Evolutionary conservation across 108 stramenopile genomes (phyloP).

Genomic region (Chaetoceros tenuissimus): DNA sequence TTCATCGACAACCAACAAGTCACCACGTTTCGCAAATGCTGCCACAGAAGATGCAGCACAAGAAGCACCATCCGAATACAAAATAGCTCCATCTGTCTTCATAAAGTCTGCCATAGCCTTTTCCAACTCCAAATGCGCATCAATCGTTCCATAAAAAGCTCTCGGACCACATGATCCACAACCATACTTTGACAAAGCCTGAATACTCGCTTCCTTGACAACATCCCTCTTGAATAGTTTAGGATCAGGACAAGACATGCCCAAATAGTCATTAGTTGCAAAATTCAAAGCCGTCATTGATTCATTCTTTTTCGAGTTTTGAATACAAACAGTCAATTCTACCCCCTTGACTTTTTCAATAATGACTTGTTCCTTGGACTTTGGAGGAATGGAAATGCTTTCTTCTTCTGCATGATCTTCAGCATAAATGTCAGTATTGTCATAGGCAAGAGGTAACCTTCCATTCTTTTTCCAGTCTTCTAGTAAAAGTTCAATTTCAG

Average conservation of each 20-base stretch:
- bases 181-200: slow-evolving; percentile 78
- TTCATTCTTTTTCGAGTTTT: not conserved
- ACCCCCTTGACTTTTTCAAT: slow-evolving; percentile 1
- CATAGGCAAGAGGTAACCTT: slow-evolving; percentile 59
- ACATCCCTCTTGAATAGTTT: not conserved
- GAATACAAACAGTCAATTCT: not conserved
- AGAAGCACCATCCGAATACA: slow-evolving; percentile 94
- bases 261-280: slow-evolving; percentile 72
- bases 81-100: slow-evolving; percentile 85
- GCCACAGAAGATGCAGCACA: slow-evolving; percentile 84
- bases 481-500: slow-evolving; percentile 78
- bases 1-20: slow-evolving; percentile 90
- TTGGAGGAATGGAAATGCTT: slow-evolving; percentile 16
- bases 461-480: slow-evolving; percentile 75
- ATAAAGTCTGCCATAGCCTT: slow-evolving; percentile 71
- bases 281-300: slow-evolving; percentile 73
- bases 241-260: slow-evolving; percentile 26
- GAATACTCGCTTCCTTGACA: slow-evolving; percentile 48
- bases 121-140: slow-evolving; percentile 88
- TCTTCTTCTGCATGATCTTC: slow-evolving; percentile 1
- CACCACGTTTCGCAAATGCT: slow-evolving; percentile 97
- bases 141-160: slow-evolving; percentile 99
- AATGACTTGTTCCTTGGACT: slow-evolving; percentile 11
- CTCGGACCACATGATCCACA: slow-evolving; percentile 97
- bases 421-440: not conserved